These are phyloP conservation scores for Fusarium ambrosium DNA, from an alignment of 2,329 filamentous ascomycete genomes.

Conservation along the genomic window DNA sequence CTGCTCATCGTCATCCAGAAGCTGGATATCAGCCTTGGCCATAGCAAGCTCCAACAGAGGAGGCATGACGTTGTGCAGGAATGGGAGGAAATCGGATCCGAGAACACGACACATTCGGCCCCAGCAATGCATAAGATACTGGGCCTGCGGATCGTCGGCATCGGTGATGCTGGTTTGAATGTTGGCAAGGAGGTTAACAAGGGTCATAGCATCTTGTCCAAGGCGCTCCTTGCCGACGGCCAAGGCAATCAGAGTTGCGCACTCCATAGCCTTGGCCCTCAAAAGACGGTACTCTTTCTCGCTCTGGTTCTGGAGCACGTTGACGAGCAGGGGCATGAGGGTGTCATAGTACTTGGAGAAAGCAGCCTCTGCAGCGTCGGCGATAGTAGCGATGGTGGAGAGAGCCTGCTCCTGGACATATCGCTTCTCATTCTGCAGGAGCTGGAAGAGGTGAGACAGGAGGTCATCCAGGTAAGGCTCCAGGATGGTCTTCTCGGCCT, in stretches of 20 bases:
- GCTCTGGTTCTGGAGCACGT: constrained; percentile 88
- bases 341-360: constrained; percentile 97
- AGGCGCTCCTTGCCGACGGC: constrained; percentile 95
- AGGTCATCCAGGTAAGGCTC: constrained; percentile 95
- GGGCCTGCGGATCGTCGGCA: constrained; percentile 93
- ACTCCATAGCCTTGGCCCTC: constrained; percentile 98
- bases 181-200: constrained; percentile 88
- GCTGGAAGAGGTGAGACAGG: constrained; percentile 84
- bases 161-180: constrained; percentile 92
- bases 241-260: constrained; percentile 93
- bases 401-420: constrained; percentile 98
- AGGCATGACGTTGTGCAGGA: constrained; percentile 93
- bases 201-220: constrained; percentile 85
- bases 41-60: constrained; percentile 91
- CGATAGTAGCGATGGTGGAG: constrained; percentile 97
- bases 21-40: constrained; percentile 96
- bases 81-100: constrained; percentile 90
- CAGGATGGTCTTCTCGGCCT: constrained; percentile 91
- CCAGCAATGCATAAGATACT: constrained; percentile 99
- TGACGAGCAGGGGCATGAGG: constrained; percentile 94
- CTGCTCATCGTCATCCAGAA: constrained; percentile 95
- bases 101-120: constrained; percentile 98
- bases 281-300: constrained; percentile 93
- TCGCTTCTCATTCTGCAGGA: constrained; percentile 91
- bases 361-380: constrained; percentile 95